Conservation (phyloP, 2,329 filamentous ascomycete genomes). For the Dryadomyces quercus-mongolicae region DNA sequence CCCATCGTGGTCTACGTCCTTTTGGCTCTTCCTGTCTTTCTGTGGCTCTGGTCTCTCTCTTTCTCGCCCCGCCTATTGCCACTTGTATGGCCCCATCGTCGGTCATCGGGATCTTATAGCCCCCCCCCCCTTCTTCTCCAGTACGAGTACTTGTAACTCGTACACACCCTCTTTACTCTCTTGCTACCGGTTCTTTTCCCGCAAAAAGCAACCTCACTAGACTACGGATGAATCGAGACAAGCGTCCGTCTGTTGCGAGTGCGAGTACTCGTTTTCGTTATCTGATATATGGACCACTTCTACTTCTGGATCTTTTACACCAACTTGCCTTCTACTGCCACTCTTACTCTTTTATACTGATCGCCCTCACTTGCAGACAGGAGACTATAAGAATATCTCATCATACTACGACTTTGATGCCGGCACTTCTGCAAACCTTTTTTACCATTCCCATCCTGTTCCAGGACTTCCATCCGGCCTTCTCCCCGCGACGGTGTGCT, state of each 20-base stretch:
- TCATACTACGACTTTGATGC: neutral
- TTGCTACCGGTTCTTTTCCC: no score
- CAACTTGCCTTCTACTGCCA: neutral
- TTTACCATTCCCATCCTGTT: no score
- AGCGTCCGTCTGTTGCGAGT: no score
- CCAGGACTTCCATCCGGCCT: neutral
- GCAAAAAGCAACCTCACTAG: no score
- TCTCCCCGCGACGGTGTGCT: neutral
- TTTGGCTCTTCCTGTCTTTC: neutral
- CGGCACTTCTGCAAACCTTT: neutral
- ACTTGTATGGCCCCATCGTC: neutral
- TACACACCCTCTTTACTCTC: no score
- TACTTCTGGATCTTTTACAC: neutral
- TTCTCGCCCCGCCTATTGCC: neutral
- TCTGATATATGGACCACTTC: no score
- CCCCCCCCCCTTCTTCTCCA: neutral
- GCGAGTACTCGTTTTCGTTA: no score
- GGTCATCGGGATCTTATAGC: neutral
- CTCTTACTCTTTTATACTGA: neutral
- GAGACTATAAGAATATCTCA: neutral
- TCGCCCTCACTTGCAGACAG: neutral
- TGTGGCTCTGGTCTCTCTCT: neutral
- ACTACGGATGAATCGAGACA: no score
- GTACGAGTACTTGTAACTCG: neutral
- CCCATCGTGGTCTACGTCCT: neutral